Conservation (phyloP, 1,284 basidiomycete genomes). For the Tremellales sp. region DNA sequence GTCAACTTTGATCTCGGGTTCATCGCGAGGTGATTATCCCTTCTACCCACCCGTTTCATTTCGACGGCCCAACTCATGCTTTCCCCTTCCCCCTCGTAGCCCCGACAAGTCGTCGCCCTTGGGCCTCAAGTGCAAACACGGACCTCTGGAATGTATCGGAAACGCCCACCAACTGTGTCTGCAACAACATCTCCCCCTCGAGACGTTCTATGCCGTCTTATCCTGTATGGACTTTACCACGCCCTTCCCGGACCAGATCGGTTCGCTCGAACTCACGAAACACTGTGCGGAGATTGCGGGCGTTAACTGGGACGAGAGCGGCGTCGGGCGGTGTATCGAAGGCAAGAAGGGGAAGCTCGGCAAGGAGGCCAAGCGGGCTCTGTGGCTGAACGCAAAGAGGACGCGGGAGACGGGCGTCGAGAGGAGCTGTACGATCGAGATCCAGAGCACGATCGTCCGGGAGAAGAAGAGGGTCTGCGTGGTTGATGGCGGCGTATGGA, state of each 20-base stretch:
- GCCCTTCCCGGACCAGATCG: slow-evolving; percentile 56
- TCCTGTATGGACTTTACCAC: slow-evolving; percentile 73
- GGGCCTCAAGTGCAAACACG: slow-evolving; percentile 75
- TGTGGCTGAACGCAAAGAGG: slow-evolving; percentile 59
- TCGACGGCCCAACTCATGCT: not conserved
- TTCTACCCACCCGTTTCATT: not conserved
- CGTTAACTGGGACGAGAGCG: slow-evolving; percentile 64
- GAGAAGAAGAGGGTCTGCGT: slow-evolving; percentile 62
- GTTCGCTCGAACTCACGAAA: slow-evolving; percentile 60
- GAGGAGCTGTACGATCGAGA: slow-evolving; percentile 79
- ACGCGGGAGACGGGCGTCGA: slow-evolving; percentile 59
- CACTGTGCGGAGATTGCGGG: slow-evolving; percentile 62
- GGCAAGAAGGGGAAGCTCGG: slow-evolving; percentile 47
- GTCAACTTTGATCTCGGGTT: slow-evolving; percentile 67
- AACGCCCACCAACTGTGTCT: slow-evolving; percentile 82
- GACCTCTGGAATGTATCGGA: slow-evolving; percentile 67
- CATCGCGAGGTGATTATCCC: slow-evolving; percentile 59
- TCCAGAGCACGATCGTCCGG: slow-evolving; percentile 51
- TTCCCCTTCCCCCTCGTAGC: slow-evolving; percentile 46
- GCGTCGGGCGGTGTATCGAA: slow-evolving; percentile 58
- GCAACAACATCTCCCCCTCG: slow-evolving; percentile 38
- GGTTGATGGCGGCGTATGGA: slow-evolving; percentile 68
- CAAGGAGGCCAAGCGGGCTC: slow-evolving; percentile 46
- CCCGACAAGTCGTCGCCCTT: slow-evolving; percentile 61
- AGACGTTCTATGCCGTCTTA: slow-evolving; percentile 65